Percentiles rank a stretch among this genome's conserved stretches.
Conservation (phyloP, 108 stramenopile genomes). For the Chaetoceros tenuissimus region DNA sequence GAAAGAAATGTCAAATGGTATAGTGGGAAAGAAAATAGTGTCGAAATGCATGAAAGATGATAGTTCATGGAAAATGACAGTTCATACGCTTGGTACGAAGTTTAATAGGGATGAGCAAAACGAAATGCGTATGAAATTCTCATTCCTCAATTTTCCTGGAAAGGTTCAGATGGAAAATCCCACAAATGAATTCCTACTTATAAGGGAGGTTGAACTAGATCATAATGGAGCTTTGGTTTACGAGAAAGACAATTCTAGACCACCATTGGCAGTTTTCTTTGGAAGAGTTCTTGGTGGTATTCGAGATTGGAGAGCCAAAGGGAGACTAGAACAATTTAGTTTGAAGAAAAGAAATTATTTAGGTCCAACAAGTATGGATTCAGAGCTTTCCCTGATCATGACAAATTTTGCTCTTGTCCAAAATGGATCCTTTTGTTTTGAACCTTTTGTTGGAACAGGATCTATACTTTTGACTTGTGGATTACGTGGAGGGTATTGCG, state of each 20-base stretch:
- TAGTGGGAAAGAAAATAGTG: slow-evolving; percentile 2
- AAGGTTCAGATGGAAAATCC: slow-evolving; percentile 69
- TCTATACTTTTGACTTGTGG: slow-evolving; percentile 87
- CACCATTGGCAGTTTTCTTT: slow-evolving; percentile 69
- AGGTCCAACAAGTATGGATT: slow-evolving; percentile 98
- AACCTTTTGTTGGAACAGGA: slow-evolving; percentile 98
- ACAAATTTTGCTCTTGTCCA: slow-evolving; percentile 75
- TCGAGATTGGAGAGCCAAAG: slow-evolving; percentile 29
- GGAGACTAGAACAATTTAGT: slow-evolving; percentile 65
- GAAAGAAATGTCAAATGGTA: slow-evolving; percentile 12
- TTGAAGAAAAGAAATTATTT: slow-evolving; percentile 89
- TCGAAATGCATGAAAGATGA: slow-evolving; percentile 2
- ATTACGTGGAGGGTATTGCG: slow-evolving; percentile 75
- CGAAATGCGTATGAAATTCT: slow-evolving; percentile 49
- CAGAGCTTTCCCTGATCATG: slow-evolving; percentile 91
- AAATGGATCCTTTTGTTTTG: slow-evolving; percentile 59
- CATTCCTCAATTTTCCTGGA: slow-evolving; percentile 39
- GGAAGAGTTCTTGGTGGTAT: slow-evolving; percentile 56
- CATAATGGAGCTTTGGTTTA: slow-evolving; percentile 32
- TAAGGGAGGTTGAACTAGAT: slow-evolving; percentile 67
- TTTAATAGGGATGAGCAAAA: slow-evolving; percentile 65
- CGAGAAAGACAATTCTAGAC: slow-evolving; percentile 44
- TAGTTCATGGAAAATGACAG: slow-evolving; percentile 58
- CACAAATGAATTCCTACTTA: slow-evolving; percentile 52
- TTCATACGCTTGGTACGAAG: slow-evolving; percentile 71